Evolutionary conservation across 805 yeast species (phyloP).

Genomic region (Candida methanosorbosa): DNA sequence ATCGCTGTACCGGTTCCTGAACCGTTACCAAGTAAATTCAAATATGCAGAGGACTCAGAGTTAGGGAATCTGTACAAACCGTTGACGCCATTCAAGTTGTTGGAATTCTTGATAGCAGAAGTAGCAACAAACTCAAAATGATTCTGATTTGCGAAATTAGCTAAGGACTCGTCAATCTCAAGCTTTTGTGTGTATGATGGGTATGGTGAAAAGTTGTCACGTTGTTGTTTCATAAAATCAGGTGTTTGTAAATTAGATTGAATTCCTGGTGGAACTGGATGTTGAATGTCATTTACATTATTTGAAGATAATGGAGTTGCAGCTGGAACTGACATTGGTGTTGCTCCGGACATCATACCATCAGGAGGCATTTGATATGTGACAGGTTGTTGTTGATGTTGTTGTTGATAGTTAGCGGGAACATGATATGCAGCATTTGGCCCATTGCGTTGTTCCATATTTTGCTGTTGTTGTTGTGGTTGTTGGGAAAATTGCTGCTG

Average conservation of each 20-base stretch:
- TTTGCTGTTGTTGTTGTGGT: too few species aligned
- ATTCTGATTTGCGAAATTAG: slow-evolving; percentile 8
- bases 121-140: slow-evolving; percentile 11
- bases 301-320: too few species aligned
- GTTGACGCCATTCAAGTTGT: slow-evolving; percentile 3
- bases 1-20: neutral
- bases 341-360: too few species aligned
- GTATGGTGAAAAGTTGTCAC: neutral
- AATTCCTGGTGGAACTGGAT: neutral
- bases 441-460: neutral
- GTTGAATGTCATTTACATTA: neutral
- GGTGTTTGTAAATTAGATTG: neutral
- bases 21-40: neutral
- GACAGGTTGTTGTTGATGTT: neutral
- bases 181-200: slow-evolving; percentile 1
- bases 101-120: slow-evolving; percentile 7
- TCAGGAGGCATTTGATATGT: neutral
- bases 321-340: too few species aligned
- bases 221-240: neutral
- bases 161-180: slow-evolving; percentile 7
- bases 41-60: neutral
- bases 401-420: neutral
- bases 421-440: neutral
- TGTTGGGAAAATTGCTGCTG: too few species aligned
- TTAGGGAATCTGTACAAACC: neutral